Evolutionary conservation across 768 basidiomycete genomes (phyloP).

Genomic region (Paxillus involutus): DNA sequence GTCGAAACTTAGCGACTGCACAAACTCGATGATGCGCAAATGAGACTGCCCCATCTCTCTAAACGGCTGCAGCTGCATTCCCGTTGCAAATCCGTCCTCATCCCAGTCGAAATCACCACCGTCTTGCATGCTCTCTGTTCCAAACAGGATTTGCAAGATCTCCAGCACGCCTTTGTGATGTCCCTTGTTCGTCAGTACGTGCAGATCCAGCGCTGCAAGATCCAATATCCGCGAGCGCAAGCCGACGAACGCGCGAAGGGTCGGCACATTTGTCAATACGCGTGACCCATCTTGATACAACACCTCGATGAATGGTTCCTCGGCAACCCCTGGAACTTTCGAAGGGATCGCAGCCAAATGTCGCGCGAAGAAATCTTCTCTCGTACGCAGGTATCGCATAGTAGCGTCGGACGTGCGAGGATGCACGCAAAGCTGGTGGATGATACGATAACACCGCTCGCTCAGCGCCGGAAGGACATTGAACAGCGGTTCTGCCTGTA

Average conservation of each 20-base stretch:
- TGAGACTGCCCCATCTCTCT: slow-evolving; percentile 78
- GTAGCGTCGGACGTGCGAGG: slow-evolving; percentile 77
- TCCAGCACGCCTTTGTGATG: slow-evolving; percentile 73
- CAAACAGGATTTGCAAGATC: slow-evolving; percentile 81
- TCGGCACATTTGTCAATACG: slow-evolving; percentile 63
- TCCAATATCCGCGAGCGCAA: slow-evolving; percentile 85
- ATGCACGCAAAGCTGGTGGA: slow-evolving; percentile 88
- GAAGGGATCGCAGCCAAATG: slow-evolving; percentile 81
- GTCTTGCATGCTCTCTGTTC: slow-evolving; percentile 54
- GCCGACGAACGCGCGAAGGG: slow-evolving; percentile 74
- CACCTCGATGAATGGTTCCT: slow-evolving; percentile 54
- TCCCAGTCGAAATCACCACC: slow-evolving; percentile 38
- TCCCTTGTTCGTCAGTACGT: slow-evolving; percentile 77
- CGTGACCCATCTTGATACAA: slow-evolving; percentile 72
- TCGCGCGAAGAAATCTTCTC: slow-evolving; percentile 86
- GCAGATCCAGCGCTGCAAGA: slow-evolving; percentile 83
- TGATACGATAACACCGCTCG: slow-evolving; percentile 79
- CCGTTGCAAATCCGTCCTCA: slow-evolving; percentile 33
- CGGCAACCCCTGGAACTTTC: slow-evolving; percentile 48
- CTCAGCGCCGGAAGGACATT: slow-evolving; percentile 71
- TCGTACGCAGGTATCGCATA: slow-evolving; percentile 82
- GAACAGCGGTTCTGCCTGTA: slow-evolving; percentile 53
- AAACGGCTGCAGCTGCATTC: slow-evolving; percentile 52
- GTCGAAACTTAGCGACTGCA: slow-evolving; percentile 84
- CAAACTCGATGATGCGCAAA: slow-evolving; percentile 81